These are phyloP conservation scores for Tetragonia tetragonoides DNA, from an alignment of 148 eudicot species.

Conservation along the genomic window DNA sequence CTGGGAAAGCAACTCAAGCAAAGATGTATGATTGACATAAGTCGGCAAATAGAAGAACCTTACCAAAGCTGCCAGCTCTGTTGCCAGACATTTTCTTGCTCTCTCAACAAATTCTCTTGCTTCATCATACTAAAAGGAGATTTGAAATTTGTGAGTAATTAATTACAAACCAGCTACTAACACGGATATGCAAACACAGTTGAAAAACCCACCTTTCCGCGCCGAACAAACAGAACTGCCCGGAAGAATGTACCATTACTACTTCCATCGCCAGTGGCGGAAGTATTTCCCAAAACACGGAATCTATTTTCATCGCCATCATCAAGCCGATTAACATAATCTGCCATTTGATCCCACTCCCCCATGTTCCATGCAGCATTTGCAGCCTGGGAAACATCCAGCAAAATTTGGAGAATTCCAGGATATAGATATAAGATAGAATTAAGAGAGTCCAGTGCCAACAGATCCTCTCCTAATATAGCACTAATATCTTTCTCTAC, in stretches of 20 bases:
- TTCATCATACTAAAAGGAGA: constrained; percentile 77
- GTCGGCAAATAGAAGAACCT: not conserved
- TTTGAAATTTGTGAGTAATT: constrained; percentile 6
- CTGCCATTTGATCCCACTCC: constrained; percentile 99
- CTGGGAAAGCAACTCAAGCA: not conserved
- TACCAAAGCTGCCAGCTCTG: constrained; percentile 97
- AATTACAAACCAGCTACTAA: not conserved
- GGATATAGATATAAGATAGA: not conserved
- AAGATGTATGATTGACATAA: not conserved
- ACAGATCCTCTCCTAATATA: not conserved
- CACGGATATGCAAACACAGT: not conserved
- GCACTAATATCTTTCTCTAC: not conserved
- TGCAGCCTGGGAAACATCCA: constrained; percentile 62
- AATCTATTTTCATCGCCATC: constrained; percentile 94
- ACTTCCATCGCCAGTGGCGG: constrained; percentile 86
- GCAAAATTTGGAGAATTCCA: not conserved
- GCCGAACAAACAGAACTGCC: constrained; percentile 88
- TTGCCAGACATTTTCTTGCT: constrained; percentile 94
- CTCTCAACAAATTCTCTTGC: constrained; percentile 94
- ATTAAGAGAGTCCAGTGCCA: not conserved
- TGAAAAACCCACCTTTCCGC: constrained; percentile 61
- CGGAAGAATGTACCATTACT: constrained; percentile 89
- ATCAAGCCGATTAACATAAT: constrained; percentile 88
- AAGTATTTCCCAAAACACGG: constrained; percentile 78
- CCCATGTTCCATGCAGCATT: constrained; percentile 99